Evolutionary conservation across 352 stramenopile genomes (phyloP).

Genomic region (Phytopythium boreale): DNA sequence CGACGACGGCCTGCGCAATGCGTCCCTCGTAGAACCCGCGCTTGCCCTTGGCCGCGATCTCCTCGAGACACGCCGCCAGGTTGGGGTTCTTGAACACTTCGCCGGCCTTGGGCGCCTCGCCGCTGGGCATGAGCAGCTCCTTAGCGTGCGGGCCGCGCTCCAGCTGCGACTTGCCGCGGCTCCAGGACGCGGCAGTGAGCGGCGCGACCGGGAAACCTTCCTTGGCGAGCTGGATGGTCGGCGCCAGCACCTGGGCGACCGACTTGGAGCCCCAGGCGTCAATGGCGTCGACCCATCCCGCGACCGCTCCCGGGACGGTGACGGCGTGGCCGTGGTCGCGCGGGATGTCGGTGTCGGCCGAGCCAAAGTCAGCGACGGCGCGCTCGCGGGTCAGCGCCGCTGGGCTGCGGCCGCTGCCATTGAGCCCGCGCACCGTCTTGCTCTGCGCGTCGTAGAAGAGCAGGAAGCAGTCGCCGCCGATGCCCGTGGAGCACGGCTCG

Average conservation of each 20-base stretch:
- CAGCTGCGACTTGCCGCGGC: slow-evolving; percentile 58
- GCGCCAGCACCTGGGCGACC: slow-evolving; percentile 86
- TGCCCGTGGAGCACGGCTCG: slow-evolving; percentile 76
- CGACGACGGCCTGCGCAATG: slow-evolving; percentile 88
- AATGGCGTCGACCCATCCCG: slow-evolving; percentile 91
- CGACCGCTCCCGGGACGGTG: slow-evolving; percentile 91
- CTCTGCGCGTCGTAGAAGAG: slow-evolving; percentile 91
- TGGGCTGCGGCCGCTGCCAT: slow-evolving; percentile 90
- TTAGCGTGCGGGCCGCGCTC: slow-evolving; percentile 48
- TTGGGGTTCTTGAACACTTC: slow-evolving; percentile 89
- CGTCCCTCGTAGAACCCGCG: slow-evolving; percentile 82
- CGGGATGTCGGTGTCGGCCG: slow-evolving; percentile 32
- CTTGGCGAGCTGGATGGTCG: slow-evolving; percentile 88
- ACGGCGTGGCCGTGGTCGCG: slow-evolving; percentile 63
- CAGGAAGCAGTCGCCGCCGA: slow-evolving; percentile 94
- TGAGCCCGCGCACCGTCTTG: slow-evolving; percentile 86
- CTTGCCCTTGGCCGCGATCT: slow-evolving; percentile 86
- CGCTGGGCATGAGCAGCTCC: slow-evolving; percentile 47
- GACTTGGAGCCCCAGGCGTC: slow-evolving; percentile 80
- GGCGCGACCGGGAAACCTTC: slow-evolving; percentile 92
- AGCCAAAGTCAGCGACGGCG: slow-evolving; percentile 41
- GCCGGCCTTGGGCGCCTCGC: slow-evolving; percentile 47
- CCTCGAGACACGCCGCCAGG: slow-evolving; percentile 80
- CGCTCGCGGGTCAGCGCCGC: slow-evolving; percentile 76
- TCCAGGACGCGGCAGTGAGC: slow-evolving; percentile 88